Base-by-base conservation (phyloP, 2,329 filamentous ascomycete species). In the Fonsecaea multimorphosa region DNA sequence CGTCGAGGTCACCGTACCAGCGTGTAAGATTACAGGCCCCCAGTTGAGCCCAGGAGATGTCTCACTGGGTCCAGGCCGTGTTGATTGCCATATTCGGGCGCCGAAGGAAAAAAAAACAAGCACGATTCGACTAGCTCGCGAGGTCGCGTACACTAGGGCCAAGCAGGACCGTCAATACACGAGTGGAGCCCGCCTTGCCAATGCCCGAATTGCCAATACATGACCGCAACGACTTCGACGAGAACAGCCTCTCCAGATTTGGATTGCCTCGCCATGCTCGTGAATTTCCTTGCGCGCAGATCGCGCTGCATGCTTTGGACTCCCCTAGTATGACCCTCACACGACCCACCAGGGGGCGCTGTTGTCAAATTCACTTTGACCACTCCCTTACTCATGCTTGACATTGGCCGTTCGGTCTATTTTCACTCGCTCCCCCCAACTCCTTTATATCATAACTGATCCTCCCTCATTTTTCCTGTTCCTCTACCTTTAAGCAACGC, bases 211-310 rank as follows among this genome's bases (percentile, higher is more conserved):
- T 31, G 46, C 59, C 51, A 63, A 52, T 68, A 56, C 61, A 61
- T 70, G 70, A 68, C 69, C 64, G 61, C 67, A 63, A 67, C 49
- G 29, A 61, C 49, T 67, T n/a, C 64, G 53, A 66, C 55, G 31
- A 64, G 61, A 69, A 65, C 62, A 68, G 69, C 68, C 69, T 70
- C 66, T 71, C 69, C 67, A 69, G 64, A 67, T 71, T 70, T 67
- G 67, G 67, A 63, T 56, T 58, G 44, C 46, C 58, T 66, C 46
- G 67, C 71, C 68, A 70, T 71, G 61, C 62, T 62, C 61, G 69
- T 66, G 65, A 70, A 70, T 71, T 71, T 70, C 70, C 66, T n/a
- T 61, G 59, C 68, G 66, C 64, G 64, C 66, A 70, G 68, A 72
- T 72, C 71, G 69, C 59, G 65, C 12, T 67, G 68, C 70, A 71